Conservation (phyloP, 2,329 filamentous ascomycete species). For the Arthroderma sp. region DNA sequence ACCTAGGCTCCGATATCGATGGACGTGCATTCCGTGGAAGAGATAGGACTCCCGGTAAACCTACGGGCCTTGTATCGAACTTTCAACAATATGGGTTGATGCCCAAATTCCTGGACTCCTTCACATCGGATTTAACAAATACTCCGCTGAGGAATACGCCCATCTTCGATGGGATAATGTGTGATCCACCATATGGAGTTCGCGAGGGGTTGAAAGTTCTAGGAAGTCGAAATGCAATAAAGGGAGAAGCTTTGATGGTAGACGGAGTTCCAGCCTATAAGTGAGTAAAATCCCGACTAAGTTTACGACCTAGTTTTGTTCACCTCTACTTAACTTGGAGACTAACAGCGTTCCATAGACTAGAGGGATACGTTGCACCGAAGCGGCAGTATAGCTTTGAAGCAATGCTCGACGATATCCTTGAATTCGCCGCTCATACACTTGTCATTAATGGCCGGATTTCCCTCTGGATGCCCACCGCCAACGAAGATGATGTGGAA, state of each 20-base stretch:
- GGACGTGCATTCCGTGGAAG: slow-evolving; percentile 64
- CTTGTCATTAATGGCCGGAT: slow-evolving; percentile 68
- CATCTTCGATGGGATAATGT: slow-evolving; percentile 83
- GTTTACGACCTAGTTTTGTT: not conserved
- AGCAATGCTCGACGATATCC: slow-evolving; percentile 78
- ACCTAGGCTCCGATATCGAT: slow-evolving; percentile 86
- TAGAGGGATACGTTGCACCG: slow-evolving; percentile 63
- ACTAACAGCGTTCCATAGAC: slow-evolving; percentile 23
- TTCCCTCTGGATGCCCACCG: slow-evolving; percentile 95
- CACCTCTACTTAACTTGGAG: slow-evolving; percentile 1
- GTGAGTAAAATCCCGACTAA: slow-evolving; percentile 30
- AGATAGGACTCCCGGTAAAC: slow-evolving; percentile 33
- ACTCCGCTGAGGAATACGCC: slow-evolving; percentile 51
- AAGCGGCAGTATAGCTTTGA: slow-evolving; percentile 88
- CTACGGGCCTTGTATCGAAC: slow-evolving; percentile 47
- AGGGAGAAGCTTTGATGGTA: slow-evolving; percentile 44
- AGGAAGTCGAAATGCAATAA: slow-evolving; percentile 52
- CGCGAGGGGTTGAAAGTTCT: slow-evolving; percentile 82
- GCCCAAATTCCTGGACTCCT: slow-evolving; percentile 57
- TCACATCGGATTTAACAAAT: slow-evolving; percentile 79
- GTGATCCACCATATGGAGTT: slow-evolving; percentile 92
- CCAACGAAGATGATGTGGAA: slow-evolving; percentile 64
- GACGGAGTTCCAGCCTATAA: slow-evolving; percentile 57
- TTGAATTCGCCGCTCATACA: slow-evolving; percentile 63
- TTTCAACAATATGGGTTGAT: slow-evolving; percentile 70